These are phyloP conservation scores for Batkoa obscura DNA, from an alignment of 371 early-diverging fungal species.

Conservation along the genomic window DNA sequence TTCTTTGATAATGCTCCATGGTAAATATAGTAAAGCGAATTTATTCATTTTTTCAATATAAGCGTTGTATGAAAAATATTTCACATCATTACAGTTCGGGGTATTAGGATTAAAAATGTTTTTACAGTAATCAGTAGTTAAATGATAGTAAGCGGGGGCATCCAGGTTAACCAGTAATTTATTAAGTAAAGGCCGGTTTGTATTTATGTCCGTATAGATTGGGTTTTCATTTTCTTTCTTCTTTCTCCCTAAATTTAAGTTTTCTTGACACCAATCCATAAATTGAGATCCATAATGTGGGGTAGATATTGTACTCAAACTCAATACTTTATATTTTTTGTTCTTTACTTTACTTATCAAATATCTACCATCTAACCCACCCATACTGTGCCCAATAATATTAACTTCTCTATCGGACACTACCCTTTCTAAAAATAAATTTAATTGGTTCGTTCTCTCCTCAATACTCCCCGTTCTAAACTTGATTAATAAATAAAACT, in stretches of 20 bases:
- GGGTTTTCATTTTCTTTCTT: slow-evolving; percentile 11
- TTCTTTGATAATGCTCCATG: slow-evolving; percentile 30
- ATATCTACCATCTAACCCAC: slow-evolving; percentile 72
- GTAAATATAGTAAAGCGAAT: slow-evolving; percentile 11
- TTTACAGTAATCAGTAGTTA: slow-evolving; percentile 68
- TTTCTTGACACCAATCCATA: slow-evolving; percentile 81
- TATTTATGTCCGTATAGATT: not conserved
- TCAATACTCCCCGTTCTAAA: slow-evolving; percentile 24
- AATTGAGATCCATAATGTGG: slow-evolving; percentile 82
- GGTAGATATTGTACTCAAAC: slow-evolving; percentile 74
- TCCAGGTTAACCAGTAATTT: slow-evolving; percentile 26
- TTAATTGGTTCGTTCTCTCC: slow-evolving; percentile 57
- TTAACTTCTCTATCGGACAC: slow-evolving; percentile 3
- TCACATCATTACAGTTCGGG: slow-evolving; percentile 47
- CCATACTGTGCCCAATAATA: slow-evolving; percentile 28
- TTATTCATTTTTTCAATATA: slow-evolving; percentile 22
- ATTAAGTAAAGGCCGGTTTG: not conserved
- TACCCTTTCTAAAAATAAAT: slow-evolving; percentile 10
- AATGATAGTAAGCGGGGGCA: slow-evolving; percentile 69
- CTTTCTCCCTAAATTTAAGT: slow-evolving; percentile 29
- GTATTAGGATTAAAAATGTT: slow-evolving; percentile 71
- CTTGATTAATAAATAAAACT: not conserved
- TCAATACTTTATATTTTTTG: slow-evolving; percentile 35
- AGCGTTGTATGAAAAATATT: slow-evolving; percentile 67
- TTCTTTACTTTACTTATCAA: slow-evolving; percentile 39